phyloP scores from a whole-genome alignment of 1,284 basidiomycete genomes.

The Stygiomarasmius scandens region DNA sequence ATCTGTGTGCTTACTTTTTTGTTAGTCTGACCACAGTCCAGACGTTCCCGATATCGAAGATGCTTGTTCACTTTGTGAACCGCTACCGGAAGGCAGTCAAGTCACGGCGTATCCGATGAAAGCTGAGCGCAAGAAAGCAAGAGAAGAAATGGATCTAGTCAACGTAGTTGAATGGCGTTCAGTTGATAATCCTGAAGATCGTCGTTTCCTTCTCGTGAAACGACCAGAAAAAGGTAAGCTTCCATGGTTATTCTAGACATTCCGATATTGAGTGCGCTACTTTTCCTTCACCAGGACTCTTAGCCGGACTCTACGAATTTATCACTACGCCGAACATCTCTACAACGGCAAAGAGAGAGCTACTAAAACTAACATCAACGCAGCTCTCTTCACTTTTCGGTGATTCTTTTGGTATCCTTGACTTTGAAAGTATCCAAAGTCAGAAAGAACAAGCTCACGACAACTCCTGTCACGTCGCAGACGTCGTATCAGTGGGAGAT shows the following conservation, averaged over 20 bases:
- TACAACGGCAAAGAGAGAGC: constrained; percentile 34
- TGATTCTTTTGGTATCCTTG: constrained; percentile 4
- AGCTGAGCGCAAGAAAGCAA: constrained; percentile 78
- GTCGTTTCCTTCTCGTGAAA: constrained; percentile 76
- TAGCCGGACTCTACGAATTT: constrained; percentile 88
- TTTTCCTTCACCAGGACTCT: constrained; percentile 60
- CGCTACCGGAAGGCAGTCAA: constrained; percentile 45
- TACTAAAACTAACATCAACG: constrained; percentile 38
- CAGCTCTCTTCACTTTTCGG: constrained; percentile 47
- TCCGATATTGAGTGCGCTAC: background rate
- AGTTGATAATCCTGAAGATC: constrained; percentile 33
- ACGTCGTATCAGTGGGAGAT: constrained; percentile 58
- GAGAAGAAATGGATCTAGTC: constrained; percentile 86
- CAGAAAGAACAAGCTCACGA: constrained; percentile 3
- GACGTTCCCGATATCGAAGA: constrained; percentile 70
- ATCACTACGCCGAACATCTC: constrained; percentile 61
- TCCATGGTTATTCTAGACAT: background rate
- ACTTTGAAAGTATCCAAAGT: constrained; percentile 1
- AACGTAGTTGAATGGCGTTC: constrained; percentile 81
- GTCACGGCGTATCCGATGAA: constrained; percentile 89
- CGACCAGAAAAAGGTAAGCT: constrained; percentile 78
- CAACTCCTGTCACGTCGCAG: constrained; percentile 38
- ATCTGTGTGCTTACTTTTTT: background rate
- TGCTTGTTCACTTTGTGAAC: constrained; percentile 72
- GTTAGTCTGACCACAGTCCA: constrained; percentile 6